Evolutionary conservation across 192 early-diverging fungal genomes (phyloP).

Genomic region (Phlyctochytrium planicorne): DNA sequence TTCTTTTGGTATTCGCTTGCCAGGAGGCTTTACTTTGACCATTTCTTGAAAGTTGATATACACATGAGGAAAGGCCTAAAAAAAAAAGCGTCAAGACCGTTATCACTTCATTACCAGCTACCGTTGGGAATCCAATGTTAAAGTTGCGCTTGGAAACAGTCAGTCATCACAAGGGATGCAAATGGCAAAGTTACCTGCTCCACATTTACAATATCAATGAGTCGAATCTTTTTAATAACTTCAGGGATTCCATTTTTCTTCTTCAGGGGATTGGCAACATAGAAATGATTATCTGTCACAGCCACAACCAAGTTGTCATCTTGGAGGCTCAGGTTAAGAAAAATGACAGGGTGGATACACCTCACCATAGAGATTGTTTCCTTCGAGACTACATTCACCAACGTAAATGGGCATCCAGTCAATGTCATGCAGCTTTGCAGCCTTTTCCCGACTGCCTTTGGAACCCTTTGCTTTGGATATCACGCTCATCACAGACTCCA

Average conservation of each 20-base stretch:
- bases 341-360: not conserved
- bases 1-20: not conserved
- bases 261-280: not conserved
- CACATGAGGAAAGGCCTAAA: not conserved
- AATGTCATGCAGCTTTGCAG: not conserved
- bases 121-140: too few relatives aligned
- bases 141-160: too few relatives aligned
- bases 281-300: not conserved
- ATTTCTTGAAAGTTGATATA: not conserved
- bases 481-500: not conserved
- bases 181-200: slow-evolving; percentile 1
- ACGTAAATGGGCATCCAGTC: not conserved
- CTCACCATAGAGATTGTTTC: not conserved
- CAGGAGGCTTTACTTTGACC: not conserved
- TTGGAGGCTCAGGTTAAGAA: not conserved
- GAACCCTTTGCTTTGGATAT: not conserved
- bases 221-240: not conserved
- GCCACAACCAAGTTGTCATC: not conserved
- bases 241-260: not conserved
- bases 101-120: too few relatives aligned
- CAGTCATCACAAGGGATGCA: too few relatives aligned
- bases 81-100: not conserved
- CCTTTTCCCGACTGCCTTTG: not conserved
- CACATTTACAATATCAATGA: not conserved
- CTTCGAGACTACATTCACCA: not conserved